A percentile compares a stretch with the other conserved stretches of the same genome.
phyloP scores from a whole-genome alignment of 73 alveolate species.

The Paramecium octaurelia region DNA sequence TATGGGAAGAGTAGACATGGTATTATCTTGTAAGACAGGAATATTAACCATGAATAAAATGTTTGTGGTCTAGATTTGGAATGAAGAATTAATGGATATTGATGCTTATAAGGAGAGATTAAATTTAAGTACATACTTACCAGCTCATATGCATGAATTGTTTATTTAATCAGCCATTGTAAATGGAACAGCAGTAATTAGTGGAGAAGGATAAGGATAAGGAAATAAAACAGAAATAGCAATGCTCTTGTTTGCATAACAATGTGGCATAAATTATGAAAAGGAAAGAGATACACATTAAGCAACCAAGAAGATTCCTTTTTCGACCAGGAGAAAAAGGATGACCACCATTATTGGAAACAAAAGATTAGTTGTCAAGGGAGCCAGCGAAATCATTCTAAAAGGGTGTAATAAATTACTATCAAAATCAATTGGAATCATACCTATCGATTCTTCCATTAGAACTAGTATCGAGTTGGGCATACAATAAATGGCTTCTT shows the following conservation, averaged over 20 bases:
- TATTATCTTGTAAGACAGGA: conserved; percentile 89
- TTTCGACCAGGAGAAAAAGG: conserved; percentile 75
- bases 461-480: conserved; percentile 46
- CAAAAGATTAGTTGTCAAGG: conserved; percentile 69
- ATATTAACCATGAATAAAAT: conserved; percentile 73
- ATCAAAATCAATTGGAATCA: conserved; percentile 63
- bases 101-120: conserved; percentile 39
- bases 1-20: conserved; percentile 90
- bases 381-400: conserved; percentile 76
- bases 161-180: conserved; percentile 19
- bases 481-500: conserved; percentile 68
- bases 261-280: conserved; percentile 51
- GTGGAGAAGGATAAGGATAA: conserved; percentile 57
- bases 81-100: conserved; percentile 17
- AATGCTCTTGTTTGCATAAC: conserved; percentile 44
- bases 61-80: conserved; percentile 40
- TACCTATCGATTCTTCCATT: conserved; percentile 50
- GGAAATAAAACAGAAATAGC: conserved; percentile 81
- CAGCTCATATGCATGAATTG: background rate
- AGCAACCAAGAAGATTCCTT: conserved; percentile 65
- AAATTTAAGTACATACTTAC: background rate
- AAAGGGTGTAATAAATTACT: conserved; percentile 68
- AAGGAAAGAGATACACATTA: background rate
- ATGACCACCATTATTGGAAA: conserved; percentile 61
- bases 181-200: conserved; percentile 49